Base-by-base conservation (phyloP, 495 filamentous ascomycete genomes). In the Darksidea phi region DNA sequence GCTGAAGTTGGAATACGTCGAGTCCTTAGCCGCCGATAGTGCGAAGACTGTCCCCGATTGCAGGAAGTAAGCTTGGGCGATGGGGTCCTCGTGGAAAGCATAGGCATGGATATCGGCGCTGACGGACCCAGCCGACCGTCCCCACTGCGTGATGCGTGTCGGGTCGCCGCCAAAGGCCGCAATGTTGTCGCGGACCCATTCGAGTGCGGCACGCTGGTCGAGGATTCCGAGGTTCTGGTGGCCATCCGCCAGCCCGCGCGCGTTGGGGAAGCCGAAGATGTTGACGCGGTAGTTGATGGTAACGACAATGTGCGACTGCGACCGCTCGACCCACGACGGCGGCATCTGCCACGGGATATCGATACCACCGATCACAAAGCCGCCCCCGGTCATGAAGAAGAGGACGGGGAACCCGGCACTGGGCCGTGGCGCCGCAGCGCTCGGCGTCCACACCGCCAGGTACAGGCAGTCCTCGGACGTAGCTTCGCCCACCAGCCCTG, bases 121-220 rank as follows among this genome's bases (percentile, higher is more conserved):
- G 60, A 86, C 88, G 15, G 84, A 77, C 4, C 88, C 88, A 2
- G 86, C 86, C 3, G 82, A 87, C 67, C 88, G 82, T 42, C 86
- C 87, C 80, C 84, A 87, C 53, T 88, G 84, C 12, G 84, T 87
- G 18, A 89, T 86, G 36, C 48, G 26, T 7, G 11, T 13, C 6
- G 66, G 59, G 38, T 74, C 68, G 24, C 71, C 71, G 12, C 70
- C 71, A 37, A 74, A 74, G 8, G 64, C 65, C 1, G 59, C 60
- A 43, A 72, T 71, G 59, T 76, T 75, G 11, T 69, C 45, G 13
- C 63, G 67, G n/a, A 74, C 64, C 72, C 73, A 76, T 54, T 77
- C 64, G 21, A 77, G 63, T n/a, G 72, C 74, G n/a, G 74, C 28
- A 17, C 67, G 67, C 63, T 77, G 74, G 49, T 77, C 74, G 20